A percentile compares a stretch with the other conserved stretches of the same genome.
These are phyloP conservation scores for Handroanthus guayacan DNA, from an alignment of 257 asterid genomes.

Conservation along the genomic window DNA sequence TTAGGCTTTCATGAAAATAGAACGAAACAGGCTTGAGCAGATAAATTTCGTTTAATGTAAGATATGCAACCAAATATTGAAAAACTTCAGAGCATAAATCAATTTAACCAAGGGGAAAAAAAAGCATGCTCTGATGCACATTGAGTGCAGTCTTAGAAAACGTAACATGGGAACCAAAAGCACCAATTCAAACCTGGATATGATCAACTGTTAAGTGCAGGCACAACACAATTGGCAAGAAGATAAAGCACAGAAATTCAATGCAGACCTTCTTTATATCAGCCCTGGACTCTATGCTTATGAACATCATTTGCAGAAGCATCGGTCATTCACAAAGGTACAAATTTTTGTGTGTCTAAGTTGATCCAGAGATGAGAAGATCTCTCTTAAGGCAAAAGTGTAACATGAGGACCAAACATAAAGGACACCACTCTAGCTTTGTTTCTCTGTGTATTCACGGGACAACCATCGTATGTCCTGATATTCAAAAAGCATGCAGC, in stretches of 20 bases:
- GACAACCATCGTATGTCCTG: slow-evolving; percentile 57
- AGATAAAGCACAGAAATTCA: slow-evolving; percentile 21
- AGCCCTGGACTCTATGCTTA: slow-evolving; percentile 18
- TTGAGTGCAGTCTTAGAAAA: neutral
- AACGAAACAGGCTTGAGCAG: neutral
- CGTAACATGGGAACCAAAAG: slow-evolving; percentile 16
- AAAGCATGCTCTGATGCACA: neutral
- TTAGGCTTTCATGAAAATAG: neutral
- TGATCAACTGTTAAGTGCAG: slow-evolving; percentile 15
- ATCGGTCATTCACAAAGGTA: slow-evolving; percentile 1
- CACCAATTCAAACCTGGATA: slow-evolving; percentile 35
- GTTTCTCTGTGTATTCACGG: slow-evolving; percentile 32
- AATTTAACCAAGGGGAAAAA: neutral
- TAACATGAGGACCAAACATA: slow-evolving; percentile 5
- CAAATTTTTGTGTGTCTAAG: neutral
- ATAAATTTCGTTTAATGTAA: neutral
- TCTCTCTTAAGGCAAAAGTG: slow-evolving; percentile 10
- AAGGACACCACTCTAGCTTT: slow-evolving; percentile 33
- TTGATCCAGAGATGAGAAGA: slow-evolving; percentile 38
- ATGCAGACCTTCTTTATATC: slow-evolving; percentile 7
- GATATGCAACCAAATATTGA: neutral
- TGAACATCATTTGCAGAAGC: slow-evolving; percentile 19
- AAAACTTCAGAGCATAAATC: neutral
- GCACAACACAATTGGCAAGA: slow-evolving; percentile 13
- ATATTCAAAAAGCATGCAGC: slow-evolving; percentile 1